phyloP scores from a whole-genome alignment of 257 asterid genomes.

The Solanum chiquidenum region DNA sequence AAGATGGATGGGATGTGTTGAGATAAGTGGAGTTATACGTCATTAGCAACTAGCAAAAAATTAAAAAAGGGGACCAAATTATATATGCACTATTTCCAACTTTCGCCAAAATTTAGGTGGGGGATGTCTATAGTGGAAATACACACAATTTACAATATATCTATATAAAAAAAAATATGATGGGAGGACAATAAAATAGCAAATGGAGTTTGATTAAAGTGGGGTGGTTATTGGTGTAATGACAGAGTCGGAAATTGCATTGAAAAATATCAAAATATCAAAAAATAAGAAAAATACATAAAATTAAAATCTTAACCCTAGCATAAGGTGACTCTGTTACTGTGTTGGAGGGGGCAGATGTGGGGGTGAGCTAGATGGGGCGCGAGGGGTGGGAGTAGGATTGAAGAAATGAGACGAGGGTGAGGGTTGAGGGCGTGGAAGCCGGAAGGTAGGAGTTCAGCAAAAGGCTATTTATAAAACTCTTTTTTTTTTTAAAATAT shows the following conservation, averaged over 20 bases:
- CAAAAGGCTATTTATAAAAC: no score
- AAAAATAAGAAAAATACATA: no score
- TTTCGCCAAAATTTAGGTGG: background rate
- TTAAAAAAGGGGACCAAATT: background rate
- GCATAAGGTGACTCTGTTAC: background rate
- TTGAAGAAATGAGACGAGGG: no score
- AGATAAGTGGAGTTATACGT: conserved; percentile 1
- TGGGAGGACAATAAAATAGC: background rate
- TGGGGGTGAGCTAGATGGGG: no score
- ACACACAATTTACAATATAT: background rate
- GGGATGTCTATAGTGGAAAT: background rate
- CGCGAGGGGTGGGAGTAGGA: no score
- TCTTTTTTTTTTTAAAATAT: no score
- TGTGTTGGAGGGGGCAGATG: background rate
- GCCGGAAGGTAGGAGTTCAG: no score
- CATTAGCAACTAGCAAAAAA: background rate
- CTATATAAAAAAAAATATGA: background rate
- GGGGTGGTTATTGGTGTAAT: background rate
- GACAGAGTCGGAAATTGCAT: no score
- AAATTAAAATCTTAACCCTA: background rate
- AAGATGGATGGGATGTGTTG: background rate
- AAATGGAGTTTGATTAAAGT: background rate
- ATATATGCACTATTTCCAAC: background rate
- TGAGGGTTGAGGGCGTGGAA: no score
- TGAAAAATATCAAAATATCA: no score